Percentiles rank a stretch among this genome's conserved stretches.
Evolutionary conservation across 23 red algal genomes (phyloP).

Genomic region (Gracilaria domingensis): DNA sequence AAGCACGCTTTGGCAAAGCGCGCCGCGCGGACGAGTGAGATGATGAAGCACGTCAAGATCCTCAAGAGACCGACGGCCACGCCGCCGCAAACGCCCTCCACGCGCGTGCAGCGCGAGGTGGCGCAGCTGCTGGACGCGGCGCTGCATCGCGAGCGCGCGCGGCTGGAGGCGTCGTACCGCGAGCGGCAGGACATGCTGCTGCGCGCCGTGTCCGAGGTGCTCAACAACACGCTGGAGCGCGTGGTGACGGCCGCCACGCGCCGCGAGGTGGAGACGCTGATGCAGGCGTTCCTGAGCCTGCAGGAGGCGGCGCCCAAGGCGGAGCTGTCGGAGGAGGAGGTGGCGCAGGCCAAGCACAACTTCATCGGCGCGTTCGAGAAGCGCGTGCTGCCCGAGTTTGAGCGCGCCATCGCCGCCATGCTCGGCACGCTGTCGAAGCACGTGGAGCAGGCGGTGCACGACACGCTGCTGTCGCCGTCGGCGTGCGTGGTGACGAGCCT

Average conservation of each 20-base stretch:
- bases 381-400: conserved; percentile 44
- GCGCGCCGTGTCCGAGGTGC: conserved; percentile 57
- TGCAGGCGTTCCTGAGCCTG: conserved; percentile 37
- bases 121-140: conserved; percentile 35
- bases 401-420: conserved; percentile 31
- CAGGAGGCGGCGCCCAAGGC: neutral
- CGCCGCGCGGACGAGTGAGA: neutral
- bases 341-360: neutral
- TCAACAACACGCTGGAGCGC: conserved; percentile 58
- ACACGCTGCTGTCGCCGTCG: conserved; percentile 18
- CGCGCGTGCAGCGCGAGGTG: conserved; percentile 23
- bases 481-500: conserved; percentile 12
- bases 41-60: conserved; percentile 79
- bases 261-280: conserved; percentile 40
- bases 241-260: conserved; percentile 44
- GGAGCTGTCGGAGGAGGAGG: neutral
- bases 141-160: conserved; percentile 40
- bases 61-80: conserved; percentile 46
- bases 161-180: conserved; percentile 59
- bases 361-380: conserved; percentile 58
- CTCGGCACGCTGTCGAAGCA: neutral
- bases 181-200: conserved; percentile 58
- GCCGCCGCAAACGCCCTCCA: conserved; percentile 27
- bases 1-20: no score
- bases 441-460: conserved; percentile 24